Evolutionary conservation across 2,329 filamentous ascomycete species (phyloP), one percentile per base, ranked within the genome.

Genomic region (Clarireedia monteithiana): DNA sequence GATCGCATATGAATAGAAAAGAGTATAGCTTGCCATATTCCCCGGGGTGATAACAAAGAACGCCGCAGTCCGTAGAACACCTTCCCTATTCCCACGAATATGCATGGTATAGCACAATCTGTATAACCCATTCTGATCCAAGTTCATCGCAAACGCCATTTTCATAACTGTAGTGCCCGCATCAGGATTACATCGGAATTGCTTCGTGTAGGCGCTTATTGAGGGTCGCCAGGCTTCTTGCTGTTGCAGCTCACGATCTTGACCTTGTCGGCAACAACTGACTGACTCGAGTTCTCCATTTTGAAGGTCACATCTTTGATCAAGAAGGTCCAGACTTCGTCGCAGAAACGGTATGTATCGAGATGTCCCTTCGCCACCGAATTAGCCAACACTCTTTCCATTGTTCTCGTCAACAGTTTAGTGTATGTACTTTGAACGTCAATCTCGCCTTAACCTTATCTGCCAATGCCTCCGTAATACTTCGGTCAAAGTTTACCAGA

Each of bases 301-400:
- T 99, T 99, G 77, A 99, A 97, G n/a, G 86, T 91, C 55, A 97
- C 91, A 64, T 97, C 94, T 74, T 96, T 96, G 74, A 99, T 95
- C 57, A 99, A 82, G 72, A 99, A 99, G 1, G 94, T 99, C 94
- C 94, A 99, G 58, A 99, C 94, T 75, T 99, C 94, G 74, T 99
- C 94, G 77, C 94, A 99, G 80, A 99, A 99, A 65, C 94, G 88
- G 77, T 99, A 99, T 15, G 94, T 97, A 71, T 97, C 91, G 61
- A 99, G 85, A 69, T 95, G 94, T 48, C 94, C 94, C 92, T 96
- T 66, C 48, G 50, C 55, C 50, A 44, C 42, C 39, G 34, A 48
- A 59, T 66, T 60, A 68, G 62, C 61, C 55, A 49, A 39, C 36
- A 42, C 46, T 34, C 34, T 48, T 17, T 26, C 23, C n/a, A 30